Conservation (phyloP, 192 early-diverging fungal species). For the Backusella macrospora region DNA sequence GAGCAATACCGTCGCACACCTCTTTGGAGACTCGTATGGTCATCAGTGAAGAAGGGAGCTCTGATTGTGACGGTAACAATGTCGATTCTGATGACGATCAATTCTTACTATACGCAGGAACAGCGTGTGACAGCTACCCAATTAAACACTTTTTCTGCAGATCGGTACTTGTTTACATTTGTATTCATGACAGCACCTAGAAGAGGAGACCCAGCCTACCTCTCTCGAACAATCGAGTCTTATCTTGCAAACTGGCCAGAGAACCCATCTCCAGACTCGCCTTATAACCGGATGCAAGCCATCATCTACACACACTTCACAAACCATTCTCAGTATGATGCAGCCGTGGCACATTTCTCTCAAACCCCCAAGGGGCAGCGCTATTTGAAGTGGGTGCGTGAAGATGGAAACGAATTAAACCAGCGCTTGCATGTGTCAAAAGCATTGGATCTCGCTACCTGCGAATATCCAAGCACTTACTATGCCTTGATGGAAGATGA, state of each 20-base stretch:
- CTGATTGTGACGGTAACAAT: conserved; percentile 30
- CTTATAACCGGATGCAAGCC: conserved; percentile 52
- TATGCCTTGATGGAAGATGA: conserved; percentile 56
- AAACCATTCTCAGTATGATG: conserved; percentile 48
- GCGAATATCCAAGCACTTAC: conserved; percentile 44
- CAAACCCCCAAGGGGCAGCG: conserved; percentile 45
- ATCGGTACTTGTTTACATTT: conserved; percentile 49
- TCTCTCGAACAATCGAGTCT: conserved; percentile 47
- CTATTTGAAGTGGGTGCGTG: conserved; percentile 50
- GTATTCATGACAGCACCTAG: conserved; percentile 58
- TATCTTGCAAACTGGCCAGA: conserved; percentile 51
- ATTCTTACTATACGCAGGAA: conserved; percentile 37
- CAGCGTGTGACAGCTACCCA: conserved; percentile 13
- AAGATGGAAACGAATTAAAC: conserved; percentile 50
- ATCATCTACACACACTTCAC: conserved; percentile 57
- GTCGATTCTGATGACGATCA: conserved; percentile 39
- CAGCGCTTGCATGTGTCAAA: conserved; percentile 53
- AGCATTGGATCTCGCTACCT: conserved; percentile 43
- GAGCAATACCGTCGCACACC: conserved; percentile 32
- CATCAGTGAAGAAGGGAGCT: conserved; percentile 24
- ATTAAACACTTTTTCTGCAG: conserved; percentile 34
- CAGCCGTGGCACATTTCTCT: conserved; percentile 38
- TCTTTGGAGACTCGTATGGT: conserved; percentile 38
- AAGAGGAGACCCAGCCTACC: conserved; percentile 45
- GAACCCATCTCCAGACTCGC: conserved; percentile 37